A percentile compares a stretch with the other conserved stretches of the same genome.
Conservation (phyloP, 164 flowering plant genomes). For the Aristolochia californica region DNA sequence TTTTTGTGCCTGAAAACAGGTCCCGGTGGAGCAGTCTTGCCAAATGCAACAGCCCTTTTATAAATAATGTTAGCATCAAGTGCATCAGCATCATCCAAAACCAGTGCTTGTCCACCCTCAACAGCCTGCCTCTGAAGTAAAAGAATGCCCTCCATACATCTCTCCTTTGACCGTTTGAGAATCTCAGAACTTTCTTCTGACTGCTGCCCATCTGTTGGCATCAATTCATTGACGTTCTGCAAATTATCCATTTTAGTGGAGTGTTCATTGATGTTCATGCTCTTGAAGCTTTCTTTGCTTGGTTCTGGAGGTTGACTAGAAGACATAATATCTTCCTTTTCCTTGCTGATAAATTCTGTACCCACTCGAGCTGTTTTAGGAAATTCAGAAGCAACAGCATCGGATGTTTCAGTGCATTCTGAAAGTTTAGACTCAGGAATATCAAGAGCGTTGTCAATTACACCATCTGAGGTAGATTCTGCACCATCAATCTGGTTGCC, state of each 20-base stretch:
- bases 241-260: background rate
- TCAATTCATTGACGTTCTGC: background rate
- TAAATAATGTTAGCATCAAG: conserved; percentile 62
- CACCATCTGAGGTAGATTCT: conserved; percentile 11
- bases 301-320: background rate
- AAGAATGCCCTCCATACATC: conserved; percentile 33
- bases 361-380: background rate
- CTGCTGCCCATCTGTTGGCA: background rate
- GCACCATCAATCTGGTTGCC: conserved; percentile 10
- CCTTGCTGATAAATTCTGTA: background rate
- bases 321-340: background rate
- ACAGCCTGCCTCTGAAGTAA: conserved; percentile 53
- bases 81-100: conserved; percentile 38
- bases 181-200: background rate
- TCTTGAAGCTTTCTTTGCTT: background rate
- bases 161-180: conserved; percentile 1
- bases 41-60: conserved; percentile 45
- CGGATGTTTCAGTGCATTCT: conserved; percentile 20
- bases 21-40: conserved; percentile 58
- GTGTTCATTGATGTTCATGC: background rate
- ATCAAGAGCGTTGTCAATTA: conserved; percentile 5
- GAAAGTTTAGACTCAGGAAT: conserved; percentile 1
- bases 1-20: conserved; percentile 43
- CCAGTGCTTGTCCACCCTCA: conserved; percentile 56
- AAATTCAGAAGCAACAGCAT: conserved; percentile 5